These are phyloP conservation scores for Barbarea vulgaris DNA, from an alignment of 345 rosid species.

Conservation along the genomic window DNA sequence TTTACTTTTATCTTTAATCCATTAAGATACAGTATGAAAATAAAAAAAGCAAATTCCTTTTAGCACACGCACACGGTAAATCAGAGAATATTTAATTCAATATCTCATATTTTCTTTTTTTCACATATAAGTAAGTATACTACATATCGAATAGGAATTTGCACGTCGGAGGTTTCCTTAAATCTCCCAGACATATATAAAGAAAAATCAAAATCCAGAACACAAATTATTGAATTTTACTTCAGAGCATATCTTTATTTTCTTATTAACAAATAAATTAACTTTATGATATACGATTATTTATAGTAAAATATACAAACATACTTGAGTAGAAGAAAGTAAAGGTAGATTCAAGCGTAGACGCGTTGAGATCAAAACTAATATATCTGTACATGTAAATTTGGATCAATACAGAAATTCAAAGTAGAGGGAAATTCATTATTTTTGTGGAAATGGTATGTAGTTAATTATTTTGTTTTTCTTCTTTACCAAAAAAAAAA, in stretches of 20 bases:
- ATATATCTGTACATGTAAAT: background rate
- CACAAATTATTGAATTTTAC: background rate
- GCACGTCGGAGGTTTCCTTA: background rate
- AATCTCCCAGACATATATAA: background rate
- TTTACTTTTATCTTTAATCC: constrained; percentile 19
- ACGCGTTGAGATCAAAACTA: background rate
- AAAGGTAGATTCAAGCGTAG: background rate
- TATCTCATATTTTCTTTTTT: background rate
- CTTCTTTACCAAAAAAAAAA: too few species aligned
- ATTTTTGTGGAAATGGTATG: too few species aligned
- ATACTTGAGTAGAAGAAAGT: background rate
- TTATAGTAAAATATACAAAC: background rate
- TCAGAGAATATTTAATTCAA: background rate
- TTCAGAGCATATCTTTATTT: background rate
- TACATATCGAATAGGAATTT: background rate
- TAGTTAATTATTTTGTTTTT: too few species aligned
- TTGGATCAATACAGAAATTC: background rate
- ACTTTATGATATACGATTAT: background rate
- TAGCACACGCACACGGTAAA: background rate
- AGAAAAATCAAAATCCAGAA: background rate
- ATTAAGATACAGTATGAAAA: background rate
- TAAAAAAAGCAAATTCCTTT: background rate
- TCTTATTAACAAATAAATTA: background rate
- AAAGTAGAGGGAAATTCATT: background rate
- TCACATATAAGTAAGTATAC: background rate